Percentiles rank a stretch among this genome's conserved stretches.
Evolutionary conservation across 2,329 filamentous ascomycete genomes (phyloP).

Genomic region (Arthrinium phaeospermum): DNA sequence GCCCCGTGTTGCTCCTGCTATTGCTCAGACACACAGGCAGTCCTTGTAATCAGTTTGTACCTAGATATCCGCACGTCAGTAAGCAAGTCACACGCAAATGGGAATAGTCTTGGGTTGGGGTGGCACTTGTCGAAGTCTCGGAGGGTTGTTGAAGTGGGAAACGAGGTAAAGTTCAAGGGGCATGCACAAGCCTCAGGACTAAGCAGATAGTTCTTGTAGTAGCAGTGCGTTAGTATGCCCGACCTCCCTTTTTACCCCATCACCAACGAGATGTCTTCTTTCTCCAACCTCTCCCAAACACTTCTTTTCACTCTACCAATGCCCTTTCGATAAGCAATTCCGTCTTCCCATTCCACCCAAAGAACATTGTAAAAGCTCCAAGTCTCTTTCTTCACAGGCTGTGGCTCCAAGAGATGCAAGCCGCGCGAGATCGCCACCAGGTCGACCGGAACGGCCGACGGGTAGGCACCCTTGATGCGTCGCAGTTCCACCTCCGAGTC

Average conservation of each 20-base stretch:
- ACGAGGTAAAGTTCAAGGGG: no score
- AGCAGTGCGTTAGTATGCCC: no score
- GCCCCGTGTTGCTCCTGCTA: no score
- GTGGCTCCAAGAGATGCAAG: background rate
- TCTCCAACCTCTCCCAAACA: background rate
- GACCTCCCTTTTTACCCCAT: background rate
- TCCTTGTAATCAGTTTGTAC: no score
- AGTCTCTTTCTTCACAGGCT: background rate
- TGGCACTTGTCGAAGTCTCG: no score
- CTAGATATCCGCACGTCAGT: no score
- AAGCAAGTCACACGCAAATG: no score
- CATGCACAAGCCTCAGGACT: no score
- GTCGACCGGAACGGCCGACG: background rate
- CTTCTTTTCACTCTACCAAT: background rate
- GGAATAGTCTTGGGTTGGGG: no score
- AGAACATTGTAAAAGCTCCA: background rate
- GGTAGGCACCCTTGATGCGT: background rate
- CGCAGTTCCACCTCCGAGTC: background rate
- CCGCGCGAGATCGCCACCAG: background rate
- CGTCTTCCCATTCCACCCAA: background rate
- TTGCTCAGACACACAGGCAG: no score
- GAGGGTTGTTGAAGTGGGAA: no score
- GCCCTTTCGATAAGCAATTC: background rate
- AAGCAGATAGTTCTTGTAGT: no score
- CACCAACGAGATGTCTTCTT: background rate